Percentiles rank a stretch among this genome's conserved stretches.
These are phyloP conservation scores for Symbiodinium pilosum DNA, from an alignment of 73 alveolate genomes.

Conservation along the genomic window DNA sequence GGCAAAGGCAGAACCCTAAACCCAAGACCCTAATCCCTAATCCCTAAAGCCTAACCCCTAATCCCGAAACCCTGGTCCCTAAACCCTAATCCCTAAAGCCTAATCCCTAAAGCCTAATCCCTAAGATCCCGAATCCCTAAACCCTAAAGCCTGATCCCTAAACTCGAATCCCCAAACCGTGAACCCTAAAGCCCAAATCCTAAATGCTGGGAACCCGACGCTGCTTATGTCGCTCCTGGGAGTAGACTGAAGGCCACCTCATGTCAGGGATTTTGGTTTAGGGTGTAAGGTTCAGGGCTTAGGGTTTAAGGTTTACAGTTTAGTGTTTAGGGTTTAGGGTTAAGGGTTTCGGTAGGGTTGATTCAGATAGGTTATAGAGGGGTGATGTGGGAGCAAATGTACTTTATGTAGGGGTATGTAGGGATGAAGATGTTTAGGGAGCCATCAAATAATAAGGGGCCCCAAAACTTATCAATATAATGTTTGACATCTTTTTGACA, in stretches of 20 bases:
- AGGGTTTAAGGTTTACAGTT: not conserved
- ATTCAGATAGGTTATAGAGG: too few species aligned
- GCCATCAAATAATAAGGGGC: too few species aligned
- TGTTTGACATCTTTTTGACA: too few species aligned
- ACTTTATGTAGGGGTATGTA: too few species aligned
- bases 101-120: not conserved
- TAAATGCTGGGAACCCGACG: not conserved
- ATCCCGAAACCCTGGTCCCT: not conserved
- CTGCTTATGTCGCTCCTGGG: not conserved
- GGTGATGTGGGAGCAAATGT: too few species aligned
- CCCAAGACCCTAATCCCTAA: too few species aligned
- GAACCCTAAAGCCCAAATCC: not conserved
- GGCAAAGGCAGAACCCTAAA: too few species aligned
- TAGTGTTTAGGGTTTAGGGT: not conserved
- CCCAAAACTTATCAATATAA: too few species aligned
- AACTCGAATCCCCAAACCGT: not conserved
- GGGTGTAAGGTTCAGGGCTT: not conserved
- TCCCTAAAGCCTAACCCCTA: too few species aligned
- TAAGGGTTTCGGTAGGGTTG: not conserved
- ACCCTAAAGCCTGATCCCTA: too few species aligned
- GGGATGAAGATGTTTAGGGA: too few species aligned
- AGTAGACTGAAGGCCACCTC: not conserved
- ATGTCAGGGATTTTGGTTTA: not conserved
- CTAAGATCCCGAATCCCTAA: not conserved
- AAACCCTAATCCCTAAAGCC: not conserved